These are phyloP conservation scores for Coprinellus aureogranulatus DNA, from an alignment of 768 basidiomycete genomes.

Conservation along the genomic window DNA sequence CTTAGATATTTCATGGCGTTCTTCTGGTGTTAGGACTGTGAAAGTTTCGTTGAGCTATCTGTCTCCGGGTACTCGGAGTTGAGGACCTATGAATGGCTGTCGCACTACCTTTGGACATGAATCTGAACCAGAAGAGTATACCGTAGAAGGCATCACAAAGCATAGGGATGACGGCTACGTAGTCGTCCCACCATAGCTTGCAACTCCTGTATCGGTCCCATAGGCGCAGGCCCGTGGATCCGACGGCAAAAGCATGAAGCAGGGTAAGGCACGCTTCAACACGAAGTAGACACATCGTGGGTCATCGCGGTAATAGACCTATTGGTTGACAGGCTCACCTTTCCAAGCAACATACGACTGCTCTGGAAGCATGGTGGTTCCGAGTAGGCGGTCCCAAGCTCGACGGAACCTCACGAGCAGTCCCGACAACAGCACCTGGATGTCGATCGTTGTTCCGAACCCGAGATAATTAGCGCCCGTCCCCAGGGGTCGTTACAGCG, in stretches of 20 bases:
- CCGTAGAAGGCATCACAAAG: constrained; percentile 11
- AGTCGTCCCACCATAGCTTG: constrained; percentile 25
- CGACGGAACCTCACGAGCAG: no score
- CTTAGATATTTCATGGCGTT: no score
- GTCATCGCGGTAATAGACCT: neutral
- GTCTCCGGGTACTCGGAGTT: no score
- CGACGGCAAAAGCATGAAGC: constrained; percentile 16
- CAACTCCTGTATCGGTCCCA: constrained; percentile 11
- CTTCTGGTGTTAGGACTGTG: no score
- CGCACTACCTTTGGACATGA: constrained; percentile 5
- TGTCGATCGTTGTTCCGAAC: no score
- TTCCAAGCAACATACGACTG: constrained; percentile 7
- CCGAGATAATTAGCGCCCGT: no score
- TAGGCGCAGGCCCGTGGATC: constrained; percentile 19
- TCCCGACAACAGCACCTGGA: no score
- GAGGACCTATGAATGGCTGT: no score
- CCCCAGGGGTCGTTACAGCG: no score
- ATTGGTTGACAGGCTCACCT: constrained; percentile 11
- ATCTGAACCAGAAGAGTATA: constrained; percentile 12
- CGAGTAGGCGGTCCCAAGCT: neutral
- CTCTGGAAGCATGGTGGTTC: constrained; percentile 2
- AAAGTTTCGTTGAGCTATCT: no score
- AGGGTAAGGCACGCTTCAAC: constrained; percentile 8
- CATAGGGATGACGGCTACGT: constrained; percentile 15
- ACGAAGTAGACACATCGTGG: constrained; percentile 11